Evolutionary conservation across 192 early-diverging fungal species (phyloP).

Genomic region (Borealophlyctis nickersoniae): DNA sequence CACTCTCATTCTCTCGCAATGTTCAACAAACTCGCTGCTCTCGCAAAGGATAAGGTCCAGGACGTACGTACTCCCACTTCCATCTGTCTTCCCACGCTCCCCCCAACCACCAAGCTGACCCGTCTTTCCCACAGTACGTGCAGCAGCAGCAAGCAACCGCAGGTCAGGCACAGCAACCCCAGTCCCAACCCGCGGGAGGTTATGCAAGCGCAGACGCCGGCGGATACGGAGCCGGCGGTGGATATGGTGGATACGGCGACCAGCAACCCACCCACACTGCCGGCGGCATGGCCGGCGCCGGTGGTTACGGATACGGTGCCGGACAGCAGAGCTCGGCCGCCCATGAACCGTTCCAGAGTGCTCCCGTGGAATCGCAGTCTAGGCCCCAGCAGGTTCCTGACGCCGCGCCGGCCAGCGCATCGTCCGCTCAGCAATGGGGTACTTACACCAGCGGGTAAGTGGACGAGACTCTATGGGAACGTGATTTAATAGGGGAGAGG

Average conservation of each 20-base stretch:
- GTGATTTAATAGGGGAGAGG: too few species aligned
- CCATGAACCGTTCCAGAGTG: neutral
- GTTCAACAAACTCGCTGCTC: neutral
- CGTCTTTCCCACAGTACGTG: neutral
- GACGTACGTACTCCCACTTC: neutral
- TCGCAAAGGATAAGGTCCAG: neutral
- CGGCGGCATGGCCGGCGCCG: neutral
- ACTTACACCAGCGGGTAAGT: conserved; percentile 6
- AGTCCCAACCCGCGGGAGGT: neutral
- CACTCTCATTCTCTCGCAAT: neutral
- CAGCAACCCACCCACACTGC: neutral
- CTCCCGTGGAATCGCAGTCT: conserved; percentile 9
- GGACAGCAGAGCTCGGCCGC: conserved; percentile 12
- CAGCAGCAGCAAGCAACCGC: neutral
- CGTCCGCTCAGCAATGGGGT: conserved; percentile 30
- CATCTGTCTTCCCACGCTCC: neutral
- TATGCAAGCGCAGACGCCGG: neutral
- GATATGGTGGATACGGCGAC: conserved; percentile 9
- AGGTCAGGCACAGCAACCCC: neutral
- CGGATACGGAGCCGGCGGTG: neutral
- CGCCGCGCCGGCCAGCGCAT: conserved; percentile 11
- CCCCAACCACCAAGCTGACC: neutral
- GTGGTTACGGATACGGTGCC: neutral
- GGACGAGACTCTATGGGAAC: too few species aligned
- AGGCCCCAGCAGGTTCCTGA: conserved; percentile 9